A percentile compares a stretch with the other conserved stretches of the same genome.
phyloP scores from a whole-genome alignment of 495 filamentous ascomycete genomes.

The Penicillium herquei region DNA sequence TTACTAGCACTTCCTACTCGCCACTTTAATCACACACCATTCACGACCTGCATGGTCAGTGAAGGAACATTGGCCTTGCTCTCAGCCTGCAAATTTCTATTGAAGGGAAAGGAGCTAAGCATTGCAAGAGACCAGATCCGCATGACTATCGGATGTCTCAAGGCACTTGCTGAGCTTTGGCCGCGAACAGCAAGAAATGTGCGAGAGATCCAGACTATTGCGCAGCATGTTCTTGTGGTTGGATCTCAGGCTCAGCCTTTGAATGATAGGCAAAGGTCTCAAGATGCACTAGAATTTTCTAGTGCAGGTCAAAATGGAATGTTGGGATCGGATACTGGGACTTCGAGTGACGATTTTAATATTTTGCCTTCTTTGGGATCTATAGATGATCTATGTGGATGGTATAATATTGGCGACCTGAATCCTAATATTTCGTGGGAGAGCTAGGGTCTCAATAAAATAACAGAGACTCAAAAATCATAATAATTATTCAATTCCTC shows the following conservation, averaged over 20 bases:
- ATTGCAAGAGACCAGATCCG: slow-evolving; percentile 33
- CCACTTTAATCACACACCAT: slow-evolving; percentile 26
- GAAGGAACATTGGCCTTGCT: slow-evolving; percentile 28
- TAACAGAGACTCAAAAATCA: not conserved
- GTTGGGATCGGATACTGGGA: slow-evolving; percentile 3
- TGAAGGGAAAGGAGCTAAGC: slow-evolving; percentile 23
- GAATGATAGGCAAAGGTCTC: not conserved
- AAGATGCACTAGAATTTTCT: not conserved
- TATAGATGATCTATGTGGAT: slow-evolving; percentile 23
- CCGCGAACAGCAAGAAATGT: slow-evolving; percentile 61
- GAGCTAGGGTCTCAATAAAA: slow-evolving; percentile 6
- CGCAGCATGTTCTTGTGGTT: slow-evolving; percentile 48
- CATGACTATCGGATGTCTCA: slow-evolving; percentile 32
- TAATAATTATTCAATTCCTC: not conserved
- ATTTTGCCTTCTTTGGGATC: slow-evolving; percentile 14
- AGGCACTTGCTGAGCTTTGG: slow-evolving; percentile 28
- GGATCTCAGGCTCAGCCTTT: not conserved
- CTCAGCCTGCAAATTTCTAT: slow-evolving; percentile 24
- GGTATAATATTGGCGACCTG: slow-evolving; percentile 23
- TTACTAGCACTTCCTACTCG: slow-evolving; percentile 27
- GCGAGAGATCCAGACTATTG: slow-evolving; percentile 73
- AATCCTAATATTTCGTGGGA: slow-evolving; percentile 20
- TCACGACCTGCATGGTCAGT: slow-evolving; percentile 34
- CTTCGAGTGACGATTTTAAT: slow-evolving; percentile 9
- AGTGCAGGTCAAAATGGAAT: not conserved